phyloP scores from a whole-genome alignment of 768 basidiomycete species.

The Agaricus bisporus region DNA sequence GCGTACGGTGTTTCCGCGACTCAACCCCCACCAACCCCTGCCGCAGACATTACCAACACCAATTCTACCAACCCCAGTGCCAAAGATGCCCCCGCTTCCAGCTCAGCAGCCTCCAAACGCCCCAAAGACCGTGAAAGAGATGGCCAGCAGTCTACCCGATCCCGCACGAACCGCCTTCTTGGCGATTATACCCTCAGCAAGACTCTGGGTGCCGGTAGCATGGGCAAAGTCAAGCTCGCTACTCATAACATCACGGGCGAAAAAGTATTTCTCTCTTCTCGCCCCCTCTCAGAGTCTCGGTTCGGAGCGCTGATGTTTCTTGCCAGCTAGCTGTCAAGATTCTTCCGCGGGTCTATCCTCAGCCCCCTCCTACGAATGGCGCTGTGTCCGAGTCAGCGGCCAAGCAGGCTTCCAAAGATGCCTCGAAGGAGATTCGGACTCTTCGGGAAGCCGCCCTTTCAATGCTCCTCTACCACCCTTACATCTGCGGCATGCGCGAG shows the following conservation, averaged over 20 bases:
- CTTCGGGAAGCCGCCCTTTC: conserved; percentile 94
- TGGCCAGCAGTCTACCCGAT: neutral
- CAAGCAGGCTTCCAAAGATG: conserved; percentile 83
- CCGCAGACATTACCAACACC: conserved; percentile 8
- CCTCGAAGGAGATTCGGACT: conserved; percentile 93
- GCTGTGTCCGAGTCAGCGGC: conserved; percentile 42
- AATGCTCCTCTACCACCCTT: conserved; percentile 95
- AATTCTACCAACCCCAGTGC: neutral
- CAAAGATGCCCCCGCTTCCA: neutral
- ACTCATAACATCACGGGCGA: conserved; percentile 85
- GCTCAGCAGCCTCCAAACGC: conserved; percentile 12
- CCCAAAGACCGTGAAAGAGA: conserved; percentile 6
- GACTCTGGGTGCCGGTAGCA: conserved; percentile 95
- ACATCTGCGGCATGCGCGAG: conserved; percentile 99
- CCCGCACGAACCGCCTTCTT: conserved; percentile 53
- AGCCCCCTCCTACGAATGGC: conserved; percentile 43
- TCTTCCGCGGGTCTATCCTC: conserved; percentile 77
- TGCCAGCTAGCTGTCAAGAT: conserved; percentile 96
- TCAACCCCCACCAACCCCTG: conserved; percentile 7
- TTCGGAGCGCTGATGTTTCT: conserved; percentile 1
- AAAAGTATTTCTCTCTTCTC: conserved; percentile 56
- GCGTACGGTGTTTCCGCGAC: conserved; percentile 22
- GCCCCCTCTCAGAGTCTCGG: conserved; percentile 8
- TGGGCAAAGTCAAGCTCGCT: conserved; percentile 99
- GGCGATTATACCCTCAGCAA: conserved; percentile 96